Conservation (phyloP, 192 early-diverging fungal genomes). For the Backusella macrospora region DNA sequence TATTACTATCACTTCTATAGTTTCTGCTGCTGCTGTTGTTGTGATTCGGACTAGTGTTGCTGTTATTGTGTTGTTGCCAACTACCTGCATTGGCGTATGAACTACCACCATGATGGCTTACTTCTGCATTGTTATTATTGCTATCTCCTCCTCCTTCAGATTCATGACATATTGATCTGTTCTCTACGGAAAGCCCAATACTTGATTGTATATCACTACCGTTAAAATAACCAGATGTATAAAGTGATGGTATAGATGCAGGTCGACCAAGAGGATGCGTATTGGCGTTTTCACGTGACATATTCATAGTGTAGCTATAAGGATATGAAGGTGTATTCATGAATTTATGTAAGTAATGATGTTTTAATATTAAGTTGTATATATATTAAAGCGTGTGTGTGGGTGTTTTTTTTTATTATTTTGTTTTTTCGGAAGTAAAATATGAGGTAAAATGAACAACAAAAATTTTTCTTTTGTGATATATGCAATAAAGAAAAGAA, state of each 20-base stretch:
- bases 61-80: conserved; percentile 25
- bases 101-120: neutral
- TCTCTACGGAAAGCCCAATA: neutral
- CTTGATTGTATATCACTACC: neutral
- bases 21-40: conserved; percentile 3
- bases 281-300: conserved; percentile 24
- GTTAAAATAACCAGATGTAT: neutral
- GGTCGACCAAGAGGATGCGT: conserved; percentile 22
- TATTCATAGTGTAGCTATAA: conserved; percentile 13
- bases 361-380: neutral
- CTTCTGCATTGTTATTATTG: conserved; percentile 18
- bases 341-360: neutral
- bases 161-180: neutral
- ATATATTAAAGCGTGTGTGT: neutral
- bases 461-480: neutral
- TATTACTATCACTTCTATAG: conserved; percentile 8
- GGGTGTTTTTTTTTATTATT: neutral
- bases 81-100: conserved; percentile 29
- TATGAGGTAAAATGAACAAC: neutral
- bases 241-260: conserved; percentile 15
- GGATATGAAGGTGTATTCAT: conserved; percentile 16
- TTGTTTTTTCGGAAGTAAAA: conserved; percentile 6
- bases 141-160: neutral
- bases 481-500: conserved; percentile 5
- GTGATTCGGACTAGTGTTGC: conserved; percentile 17